A percentile compares a stretch with the other conserved stretches of the same genome.
Conservation (phyloP, 1,284 basidiomycete species). For the Ceratobasidium sp. region DNA sequence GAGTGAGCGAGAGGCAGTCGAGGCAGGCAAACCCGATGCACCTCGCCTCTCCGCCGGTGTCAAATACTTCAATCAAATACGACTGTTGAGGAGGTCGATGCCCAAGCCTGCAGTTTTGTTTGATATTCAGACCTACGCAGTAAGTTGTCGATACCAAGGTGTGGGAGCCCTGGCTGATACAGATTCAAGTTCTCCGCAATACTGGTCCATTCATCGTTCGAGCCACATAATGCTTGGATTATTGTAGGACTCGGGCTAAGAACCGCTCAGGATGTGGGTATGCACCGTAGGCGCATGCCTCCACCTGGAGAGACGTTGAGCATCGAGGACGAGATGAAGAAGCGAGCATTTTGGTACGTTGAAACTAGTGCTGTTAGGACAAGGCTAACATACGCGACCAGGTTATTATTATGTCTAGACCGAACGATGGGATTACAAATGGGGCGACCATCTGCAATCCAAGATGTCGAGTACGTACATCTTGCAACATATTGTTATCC, state of each 20-base stretch:
- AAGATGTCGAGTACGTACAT: slow-evolving; percentile 29
- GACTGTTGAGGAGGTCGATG: slow-evolving; percentile 49
- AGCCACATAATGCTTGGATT: slow-evolving; percentile 55
- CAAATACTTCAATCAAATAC: slow-evolving; percentile 50
- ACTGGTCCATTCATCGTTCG: slow-evolving; percentile 50
- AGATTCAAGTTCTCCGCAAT: slow-evolving; percentile 53
- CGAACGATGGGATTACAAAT: not conserved
- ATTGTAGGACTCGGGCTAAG: slow-evolving; percentile 57
- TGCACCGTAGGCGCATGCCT: slow-evolving; percentile 50
- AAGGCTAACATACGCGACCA: not conserved
- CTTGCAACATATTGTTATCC: too few species aligned
- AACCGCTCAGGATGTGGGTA: slow-evolving; percentile 56
- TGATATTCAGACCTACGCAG: slow-evolving; percentile 53
- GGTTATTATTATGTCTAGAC: slow-evolving; percentile 4
- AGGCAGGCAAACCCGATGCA: slow-evolving; percentile 46
- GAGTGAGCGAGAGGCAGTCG: slow-evolving; percentile 39
- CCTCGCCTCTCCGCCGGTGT: slow-evolving; percentile 49
- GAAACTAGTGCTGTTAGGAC: not conserved
- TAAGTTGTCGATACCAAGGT: slow-evolving; percentile 46
- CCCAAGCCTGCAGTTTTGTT: slow-evolving; percentile 51
- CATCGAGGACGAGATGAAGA: slow-evolving; percentile 59
- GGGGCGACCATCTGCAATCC: slow-evolving; percentile 27
- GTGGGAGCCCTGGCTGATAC: slow-evolving; percentile 50
- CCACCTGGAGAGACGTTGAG: slow-evolving; percentile 44
- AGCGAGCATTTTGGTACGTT: slow-evolving; percentile 59